These are phyloP conservation scores for Pyrenophora teres DNA, from an alignment of 2,329 filamentous ascomycete species.

Conservation along the genomic window DNA sequence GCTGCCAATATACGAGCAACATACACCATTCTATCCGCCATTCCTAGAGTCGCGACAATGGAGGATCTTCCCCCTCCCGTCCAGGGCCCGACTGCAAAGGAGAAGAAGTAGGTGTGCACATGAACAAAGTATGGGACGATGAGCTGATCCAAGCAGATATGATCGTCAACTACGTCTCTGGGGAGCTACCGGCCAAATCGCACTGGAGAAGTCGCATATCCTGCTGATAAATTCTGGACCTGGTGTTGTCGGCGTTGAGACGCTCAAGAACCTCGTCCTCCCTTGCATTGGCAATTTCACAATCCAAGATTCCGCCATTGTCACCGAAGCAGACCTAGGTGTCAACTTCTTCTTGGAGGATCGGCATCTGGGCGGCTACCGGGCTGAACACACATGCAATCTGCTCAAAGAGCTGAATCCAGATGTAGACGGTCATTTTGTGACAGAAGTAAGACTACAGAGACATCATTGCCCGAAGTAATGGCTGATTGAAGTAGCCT, in stretches of 20 bases:
- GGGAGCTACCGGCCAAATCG: constrained; percentile 89
- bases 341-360: constrained; percentile 97
- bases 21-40: not conserved
- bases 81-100: constrained; percentile 50
- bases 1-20: constrained; percentile 4
- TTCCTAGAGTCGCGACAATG: constrained; percentile 27
- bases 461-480: not conserved
- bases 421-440: constrained; percentile 79
- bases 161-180: constrained; percentile 93
- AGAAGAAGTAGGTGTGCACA: constrained; percentile 54
- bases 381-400: constrained; percentile 77
- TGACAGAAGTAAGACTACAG: constrained; percentile 55
- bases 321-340: constrained; percentile 83
- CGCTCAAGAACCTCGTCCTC: constrained; percentile 95
- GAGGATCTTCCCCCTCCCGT: constrained; percentile 46
- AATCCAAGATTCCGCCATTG: constrained; percentile 78
- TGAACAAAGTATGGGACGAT: not conserved
- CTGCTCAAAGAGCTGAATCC: constrained; percentile 88
- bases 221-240: constrained; percentile 84
- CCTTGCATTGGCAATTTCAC: constrained; percentile 91
- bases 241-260: constrained; percentile 87
- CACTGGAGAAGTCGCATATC: constrained; percentile 89
- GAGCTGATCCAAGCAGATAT: constrained; percentile 63
- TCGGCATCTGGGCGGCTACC: constrained; percentile 72
- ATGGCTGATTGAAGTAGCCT: constrained; percentile 42